Base-by-base conservation (phyloP, 768 basidiomycete genomes). In the Kwoniella sp. region DNA sequence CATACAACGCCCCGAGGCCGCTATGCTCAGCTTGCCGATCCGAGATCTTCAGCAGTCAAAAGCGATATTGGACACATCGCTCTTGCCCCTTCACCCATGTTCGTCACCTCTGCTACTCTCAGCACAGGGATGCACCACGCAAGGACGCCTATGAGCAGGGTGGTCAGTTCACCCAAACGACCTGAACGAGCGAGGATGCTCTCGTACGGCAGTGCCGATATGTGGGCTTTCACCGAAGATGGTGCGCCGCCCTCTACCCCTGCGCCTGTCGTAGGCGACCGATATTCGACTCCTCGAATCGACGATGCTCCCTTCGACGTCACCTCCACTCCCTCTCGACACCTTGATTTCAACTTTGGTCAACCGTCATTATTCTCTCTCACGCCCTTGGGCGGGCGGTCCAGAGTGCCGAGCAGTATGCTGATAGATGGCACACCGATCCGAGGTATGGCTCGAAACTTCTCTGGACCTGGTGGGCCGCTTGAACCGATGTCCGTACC, bases 271-370 rank as follows among this genome's bases (percentile, higher is more conserved):
- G 33, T 64, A 24, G 24, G 61, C 27, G 65, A 70, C 54, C 52
- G 69, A 25, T 71, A 65, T 50, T 72, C 75, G 12, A 77, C 75
- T 1, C 75, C 75, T 22, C 48, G 71, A 17, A 67, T 71, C 25
- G 75, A 77, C n/a, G 72, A 77, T 46, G 53, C 58, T 10, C 69
- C 72, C 1, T 77, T 77, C 50, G 75, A 77, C 50, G 75, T 77
- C 22, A 72, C 70, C 4, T 73, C 72, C 13, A 77, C 75, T 7
- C 75, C 75, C 15, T 74, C 72, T 19, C 57, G 75, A 37, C 75
- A 77, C 60, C 55, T 77, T 48, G 75, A 77, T 53, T 74, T 74
- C 65, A 77, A 70, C 60, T 72, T 74, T 64, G 75, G 70, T 50
- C 64, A 67, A 57, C 72, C 72, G 4, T 72, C 69, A 15, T 51